A percentile compares a stretch with the other conserved stretches of the same genome.
Conservation (phyloP, 805 yeast genomes). For the Metschnikowia kunwiensis region DNA sequence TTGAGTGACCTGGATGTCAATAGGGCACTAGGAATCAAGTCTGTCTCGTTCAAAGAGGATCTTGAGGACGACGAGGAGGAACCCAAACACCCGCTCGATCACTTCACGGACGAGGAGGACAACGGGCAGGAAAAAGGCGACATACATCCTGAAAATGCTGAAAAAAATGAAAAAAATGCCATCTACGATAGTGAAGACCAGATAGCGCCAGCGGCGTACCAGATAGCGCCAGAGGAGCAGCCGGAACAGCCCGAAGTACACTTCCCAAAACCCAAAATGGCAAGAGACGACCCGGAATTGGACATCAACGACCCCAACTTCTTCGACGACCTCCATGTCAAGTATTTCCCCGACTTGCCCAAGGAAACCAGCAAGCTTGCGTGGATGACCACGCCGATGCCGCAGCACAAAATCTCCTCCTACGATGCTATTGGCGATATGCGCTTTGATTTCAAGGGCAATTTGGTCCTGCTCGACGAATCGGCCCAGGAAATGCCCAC, state of each 20-base stretch:
- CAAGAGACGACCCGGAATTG: constrained; percentile 33
- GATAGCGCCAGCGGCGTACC: constrained; percentile 42
- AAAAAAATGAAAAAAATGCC: background rate
- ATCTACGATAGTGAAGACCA: constrained; percentile 42
- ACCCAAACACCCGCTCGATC: constrained; percentile 12
- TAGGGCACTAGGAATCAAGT: constrained; percentile 33
- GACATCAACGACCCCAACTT: constrained; percentile 79
- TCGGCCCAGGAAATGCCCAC: constrained; percentile 41
- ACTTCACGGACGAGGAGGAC: constrained; percentile 24
- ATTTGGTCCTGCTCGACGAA: constrained; percentile 53
- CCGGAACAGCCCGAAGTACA: constrained; percentile 52
- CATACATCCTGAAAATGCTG: constrained; percentile 41
- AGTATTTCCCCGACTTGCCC: constrained; percentile 88
- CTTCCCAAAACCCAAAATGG: constrained; percentile 53
- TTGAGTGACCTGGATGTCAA: constrained; percentile 37
- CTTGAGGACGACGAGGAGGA: constrained; percentile 10
- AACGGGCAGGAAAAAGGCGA: no score
- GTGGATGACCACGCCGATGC: constrained; percentile 82
- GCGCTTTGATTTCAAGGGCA: constrained; percentile 86
- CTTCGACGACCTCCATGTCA: constrained; percentile 72
- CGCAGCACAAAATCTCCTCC: constrained; percentile 37
- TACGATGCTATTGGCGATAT: constrained; percentile 61
- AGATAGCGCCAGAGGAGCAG: constrained; percentile 37
- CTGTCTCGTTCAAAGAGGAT: constrained; percentile 17
- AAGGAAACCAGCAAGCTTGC: constrained; percentile 74